A percentile compares a stretch with the other conserved stretches of the same genome.
These are phyloP conservation scores for Violaceomyces palustris DNA, from an alignment of 1,284 basidiomycete species.

Conservation along the genomic window DNA sequence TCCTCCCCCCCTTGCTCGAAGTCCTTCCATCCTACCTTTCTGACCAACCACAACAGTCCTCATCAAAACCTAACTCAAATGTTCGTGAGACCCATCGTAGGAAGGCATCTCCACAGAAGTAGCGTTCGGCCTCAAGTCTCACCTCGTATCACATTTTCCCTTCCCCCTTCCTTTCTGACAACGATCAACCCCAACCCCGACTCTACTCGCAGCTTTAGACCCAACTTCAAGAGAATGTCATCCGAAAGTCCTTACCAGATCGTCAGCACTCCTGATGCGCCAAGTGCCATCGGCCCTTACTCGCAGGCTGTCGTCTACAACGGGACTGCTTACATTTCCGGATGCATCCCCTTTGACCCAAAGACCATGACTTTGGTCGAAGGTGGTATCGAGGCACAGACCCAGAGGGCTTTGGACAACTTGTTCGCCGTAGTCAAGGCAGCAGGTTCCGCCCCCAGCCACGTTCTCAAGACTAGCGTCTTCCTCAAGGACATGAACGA, in stretches of 20 bases:
- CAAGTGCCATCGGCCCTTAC: conserved; percentile 51
- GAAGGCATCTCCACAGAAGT: too few species aligned
- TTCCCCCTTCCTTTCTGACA: too few species aligned
- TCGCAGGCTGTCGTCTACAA: conserved; percentile 71
- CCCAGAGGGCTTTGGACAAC: conserved; percentile 79
- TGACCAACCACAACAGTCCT: too few species aligned
- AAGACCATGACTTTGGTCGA: conserved; percentile 67
- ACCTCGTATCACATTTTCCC: too few species aligned
- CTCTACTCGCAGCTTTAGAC: too few species aligned
- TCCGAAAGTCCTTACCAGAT: conserved; percentile 34
- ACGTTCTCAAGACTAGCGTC: conserved; percentile 57
- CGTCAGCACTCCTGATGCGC: conserved; percentile 44
- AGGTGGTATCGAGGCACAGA: conserved; percentile 75
- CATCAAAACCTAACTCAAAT: too few species aligned
- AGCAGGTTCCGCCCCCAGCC: conserved; percentile 58
- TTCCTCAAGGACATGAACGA: conserved; percentile 91
- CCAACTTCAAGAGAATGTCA: too few species aligned
- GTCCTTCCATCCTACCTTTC: too few species aligned
- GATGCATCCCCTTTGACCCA: conserved; percentile 81
- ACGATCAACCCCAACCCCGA: too few species aligned
- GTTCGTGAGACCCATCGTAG: too few species aligned
- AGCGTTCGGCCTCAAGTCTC: too few species aligned
- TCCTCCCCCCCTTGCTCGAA: too few species aligned
- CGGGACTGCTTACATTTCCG: conserved; percentile 80
- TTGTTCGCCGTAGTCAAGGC: conserved; percentile 77